phyloP scores from a whole-genome alignment of 2,329 filamentous ascomycete species.

The Fusarium xylarioides region DNA sequence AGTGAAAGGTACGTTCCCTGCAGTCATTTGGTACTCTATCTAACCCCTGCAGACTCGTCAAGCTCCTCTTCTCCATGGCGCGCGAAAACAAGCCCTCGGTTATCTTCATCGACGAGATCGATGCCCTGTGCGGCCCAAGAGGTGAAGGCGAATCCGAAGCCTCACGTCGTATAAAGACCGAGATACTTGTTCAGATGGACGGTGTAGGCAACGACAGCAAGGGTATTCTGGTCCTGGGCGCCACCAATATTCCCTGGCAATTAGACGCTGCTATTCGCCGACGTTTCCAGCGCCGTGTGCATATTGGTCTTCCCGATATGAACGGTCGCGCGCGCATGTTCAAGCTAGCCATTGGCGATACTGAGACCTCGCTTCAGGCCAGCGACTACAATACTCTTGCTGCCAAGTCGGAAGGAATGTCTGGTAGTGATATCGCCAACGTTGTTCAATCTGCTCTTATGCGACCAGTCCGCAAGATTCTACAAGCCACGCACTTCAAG shows the following conservation, averaged over 20 bases:
- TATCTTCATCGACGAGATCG: slow-evolving; percentile 98
- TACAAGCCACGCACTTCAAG: slow-evolving; percentile 98
- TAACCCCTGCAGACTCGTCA: slow-evolving; percentile 75
- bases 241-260: slow-evolving; percentile 99
- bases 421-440: slow-evolving; percentile 94
- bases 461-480: slow-evolving; percentile 96
- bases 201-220: slow-evolving; percentile 96
- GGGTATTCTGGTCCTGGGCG: slow-evolving; percentile 92
- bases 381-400: slow-evolving; percentile 84
- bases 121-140: slow-evolving; percentile 92
- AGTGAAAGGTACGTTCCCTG: slow-evolving; percentile 78
- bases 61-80: slow-evolving; percentile 96
- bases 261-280: slow-evolving; percentile 94
- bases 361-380: slow-evolving; percentile 82
- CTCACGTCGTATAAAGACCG: slow-evolving; percentile 96
- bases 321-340: slow-evolving; percentile 94
- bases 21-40: slow-evolving; percentile 4
- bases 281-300: slow-evolving; percentile 94
- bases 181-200: slow-evolving; percentile 98
- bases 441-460: slow-evolving; percentile 96
- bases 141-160: slow-evolving; percentile 97
- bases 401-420: slow-evolving; percentile 89
- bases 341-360: slow-evolving; percentile 91
- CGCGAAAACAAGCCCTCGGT: slow-evolving; percentile 98
- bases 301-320: slow-evolving; percentile 90